phyloP scores from a whole-genome alignment of 305 asterid genomes.

The Fraxinus paxiana region DNA sequence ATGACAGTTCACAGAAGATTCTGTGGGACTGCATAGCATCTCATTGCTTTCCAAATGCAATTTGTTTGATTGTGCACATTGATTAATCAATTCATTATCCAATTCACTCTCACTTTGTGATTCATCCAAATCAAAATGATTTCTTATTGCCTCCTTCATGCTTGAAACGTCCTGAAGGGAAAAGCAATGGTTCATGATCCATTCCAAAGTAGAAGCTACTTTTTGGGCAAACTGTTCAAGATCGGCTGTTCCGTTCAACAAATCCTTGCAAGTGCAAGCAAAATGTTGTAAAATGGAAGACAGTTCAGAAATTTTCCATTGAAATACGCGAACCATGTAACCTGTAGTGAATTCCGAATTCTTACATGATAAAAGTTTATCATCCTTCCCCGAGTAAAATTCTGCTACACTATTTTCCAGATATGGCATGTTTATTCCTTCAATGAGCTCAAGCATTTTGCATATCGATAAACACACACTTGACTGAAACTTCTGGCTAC shows the following conservation, averaged over 20 bases:
- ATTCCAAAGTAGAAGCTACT: conserved; percentile 61
- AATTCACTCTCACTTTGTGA: conserved; percentile 53
- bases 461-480: conserved; percentile 39
- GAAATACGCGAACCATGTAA: conserved; percentile 62
- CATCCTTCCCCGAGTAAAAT: conserved; percentile 28
- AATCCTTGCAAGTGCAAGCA: conserved; percentile 52
- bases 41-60: conserved; percentile 26
- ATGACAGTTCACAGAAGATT: conserved; percentile 20
- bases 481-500: conserved; percentile 35
- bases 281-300: conserved; percentile 50
- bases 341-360: conserved; percentile 45
- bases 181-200: conserved; percentile 85
- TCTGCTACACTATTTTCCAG: conserved; percentile 38
- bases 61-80: conserved; percentile 34
- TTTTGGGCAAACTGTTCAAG: conserved; percentile 50
- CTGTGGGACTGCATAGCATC: conserved; percentile 18
- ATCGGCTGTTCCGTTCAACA: conserved; percentile 47
- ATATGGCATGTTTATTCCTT: conserved; percentile 52
- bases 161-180: conserved; percentile 79
- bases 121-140: conserved; percentile 68
- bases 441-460: conserved; percentile 66
- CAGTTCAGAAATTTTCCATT: conserved; percentile 74
- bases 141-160: conserved; percentile 64
- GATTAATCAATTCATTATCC: conserved; percentile 41
- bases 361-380: conserved; percentile 27